Percentiles rank a stretch among this genome's conserved stretches.
Conservation (phyloP, 2,329 filamentous ascomycete genomes). For the Alternaria burnsii region DNA sequence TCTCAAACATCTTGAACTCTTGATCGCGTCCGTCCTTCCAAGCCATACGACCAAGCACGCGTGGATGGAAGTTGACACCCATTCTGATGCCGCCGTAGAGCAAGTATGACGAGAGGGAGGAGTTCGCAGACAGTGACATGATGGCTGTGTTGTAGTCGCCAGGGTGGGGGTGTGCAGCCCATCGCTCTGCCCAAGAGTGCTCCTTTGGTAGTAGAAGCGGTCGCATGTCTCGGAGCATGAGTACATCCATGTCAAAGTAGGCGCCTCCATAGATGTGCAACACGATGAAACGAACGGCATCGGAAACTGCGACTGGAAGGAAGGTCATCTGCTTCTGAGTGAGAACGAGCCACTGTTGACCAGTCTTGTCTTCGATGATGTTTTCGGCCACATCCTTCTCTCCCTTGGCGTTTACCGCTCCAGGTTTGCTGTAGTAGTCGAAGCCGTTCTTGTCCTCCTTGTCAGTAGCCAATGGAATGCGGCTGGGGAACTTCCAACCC, state of each 20-base stretch:
- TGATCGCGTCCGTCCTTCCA: conserved; percentile 64
- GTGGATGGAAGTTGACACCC: conserved; percentile 66
- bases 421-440: conserved; percentile 59
- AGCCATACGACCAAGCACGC: conserved; percentile 64
- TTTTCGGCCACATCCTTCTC: conserved; percentile 60
- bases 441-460: conserved; percentile 59
- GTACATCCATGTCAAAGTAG: conserved; percentile 66
- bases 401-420: conserved; percentile 54
- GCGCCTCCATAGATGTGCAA: conserved; percentile 63
- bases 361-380: conserved; percentile 58
- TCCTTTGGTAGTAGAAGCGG: conserved; percentile 61
- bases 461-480: conserved; percentile 61
- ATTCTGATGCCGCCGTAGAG: conserved; percentile 65
- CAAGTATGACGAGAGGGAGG: conserved; percentile 63
- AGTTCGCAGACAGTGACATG: conserved; percentile 65
- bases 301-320: conserved; percentile 65
- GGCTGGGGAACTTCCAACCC: conserved; percentile 63
- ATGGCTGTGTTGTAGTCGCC: conserved; percentile 67
- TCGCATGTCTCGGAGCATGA: conserved; percentile 65
- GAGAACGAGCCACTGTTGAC: conserved; percentile 63
- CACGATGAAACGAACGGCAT: conserved; percentile 64
- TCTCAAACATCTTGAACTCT: conserved; percentile 66
- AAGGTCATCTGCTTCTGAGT: conserved; percentile 66
- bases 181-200: conserved; percentile 64
- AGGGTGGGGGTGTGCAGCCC: conserved; percentile 62